Evolutionary conservation across 176 grass and related monocot genomes (phyloP).

Genomic region (Puccinellia tenuiflora): DNA sequence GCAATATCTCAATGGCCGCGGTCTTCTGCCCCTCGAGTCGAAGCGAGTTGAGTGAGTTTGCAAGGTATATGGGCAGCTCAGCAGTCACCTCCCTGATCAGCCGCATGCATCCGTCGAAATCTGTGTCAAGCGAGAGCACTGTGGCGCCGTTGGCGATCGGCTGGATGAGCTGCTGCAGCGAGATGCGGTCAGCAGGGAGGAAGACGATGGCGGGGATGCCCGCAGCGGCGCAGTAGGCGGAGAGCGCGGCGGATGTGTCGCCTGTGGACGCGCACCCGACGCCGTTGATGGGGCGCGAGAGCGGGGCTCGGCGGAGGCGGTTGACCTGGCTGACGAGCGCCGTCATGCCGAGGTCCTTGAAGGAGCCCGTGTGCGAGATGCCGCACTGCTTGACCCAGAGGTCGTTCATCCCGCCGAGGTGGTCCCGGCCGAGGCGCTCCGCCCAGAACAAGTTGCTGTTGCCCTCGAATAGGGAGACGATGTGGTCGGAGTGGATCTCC

Average conservation of each 20-base stretch:
- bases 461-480: constrained; percentile 75
- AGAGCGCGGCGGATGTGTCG: constrained; percentile 75
- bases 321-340: constrained; percentile 84
- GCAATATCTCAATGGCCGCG: constrained; percentile 60
- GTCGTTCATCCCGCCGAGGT: constrained; percentile 70
- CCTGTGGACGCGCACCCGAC: constrained; percentile 69
- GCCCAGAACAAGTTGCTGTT: constrained; percentile 88
- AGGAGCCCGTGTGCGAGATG: constrained; percentile 81
- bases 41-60: constrained; percentile 70
- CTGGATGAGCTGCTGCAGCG: constrained; percentile 74
- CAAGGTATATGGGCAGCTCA: constrained; percentile 68
- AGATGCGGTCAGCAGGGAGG: constrained; percentile 63
- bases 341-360: constrained; percentile 92
- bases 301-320: constrained; percentile 52
- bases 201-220: constrained; percentile 67
- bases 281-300: constrained; percentile 51
- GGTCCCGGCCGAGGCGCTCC: constrained; percentile 62
- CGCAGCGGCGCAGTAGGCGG: constrained; percentile 61
- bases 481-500: constrained; percentile 72
- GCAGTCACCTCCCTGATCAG: constrained; percentile 66
- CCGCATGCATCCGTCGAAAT: constrained; percentile 74
- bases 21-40: constrained; percentile 81
- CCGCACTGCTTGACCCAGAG: constrained; percentile 90
- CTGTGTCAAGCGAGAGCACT: constrained; percentile 58
- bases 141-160: constrained; percentile 69